Percentiles rank a stretch among this genome's conserved stretches.
These are phyloP conservation scores for Mediolabrus comicus DNA, from an alignment of 108 stramenopile genomes.

Conservation along the genomic window DNA sequence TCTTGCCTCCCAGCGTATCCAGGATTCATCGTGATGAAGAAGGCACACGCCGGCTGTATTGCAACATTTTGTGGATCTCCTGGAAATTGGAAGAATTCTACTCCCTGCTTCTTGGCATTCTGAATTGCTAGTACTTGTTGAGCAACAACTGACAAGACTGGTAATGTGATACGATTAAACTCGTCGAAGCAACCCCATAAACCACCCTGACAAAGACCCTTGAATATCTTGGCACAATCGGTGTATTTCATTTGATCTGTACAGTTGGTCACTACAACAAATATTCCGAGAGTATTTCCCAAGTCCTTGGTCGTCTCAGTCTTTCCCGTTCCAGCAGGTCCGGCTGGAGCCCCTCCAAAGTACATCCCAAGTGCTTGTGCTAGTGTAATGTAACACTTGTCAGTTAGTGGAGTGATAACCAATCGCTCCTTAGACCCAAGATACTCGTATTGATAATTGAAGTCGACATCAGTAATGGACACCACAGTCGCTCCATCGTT, in stretches of 20 bases:
- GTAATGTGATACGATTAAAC: constrained; percentile 92
- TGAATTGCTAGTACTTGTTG: constrained; percentile 91
- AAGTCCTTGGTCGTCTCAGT: constrained; percentile 85
- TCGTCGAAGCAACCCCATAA: constrained; percentile 95
- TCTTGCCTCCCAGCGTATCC: constrained; percentile 94
- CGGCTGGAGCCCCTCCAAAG: constrained; percentile 93
- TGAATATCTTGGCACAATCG: constrained; percentile 94
- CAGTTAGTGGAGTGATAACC: constrained; percentile 90
- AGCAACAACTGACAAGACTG: constrained; percentile 91
- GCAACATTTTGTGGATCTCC: constrained; percentile 88
- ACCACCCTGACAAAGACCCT: constrained; percentile 89
- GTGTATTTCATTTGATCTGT: constrained; percentile 91
- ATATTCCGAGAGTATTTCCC: constrained; percentile 87
- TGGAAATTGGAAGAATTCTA: constrained; percentile 82
- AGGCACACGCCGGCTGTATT: constrained; percentile 82
- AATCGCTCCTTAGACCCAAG: constrained; percentile 92
- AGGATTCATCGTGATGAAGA: constrained; percentile 95
- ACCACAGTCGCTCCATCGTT: constrained; percentile 81
- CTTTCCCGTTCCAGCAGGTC: constrained; percentile 92
- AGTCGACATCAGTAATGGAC: constrained; percentile 87
- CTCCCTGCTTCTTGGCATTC: constrained; percentile 87
- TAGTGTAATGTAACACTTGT: constrained; percentile 92
- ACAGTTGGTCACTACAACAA: constrained; percentile 92
- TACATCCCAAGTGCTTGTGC: constrained; percentile 93
- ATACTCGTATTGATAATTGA: constrained; percentile 93